Conservation (phyloP, 2,329 filamentous ascomycete species). For the Scedosporium apiospermum region DNA sequence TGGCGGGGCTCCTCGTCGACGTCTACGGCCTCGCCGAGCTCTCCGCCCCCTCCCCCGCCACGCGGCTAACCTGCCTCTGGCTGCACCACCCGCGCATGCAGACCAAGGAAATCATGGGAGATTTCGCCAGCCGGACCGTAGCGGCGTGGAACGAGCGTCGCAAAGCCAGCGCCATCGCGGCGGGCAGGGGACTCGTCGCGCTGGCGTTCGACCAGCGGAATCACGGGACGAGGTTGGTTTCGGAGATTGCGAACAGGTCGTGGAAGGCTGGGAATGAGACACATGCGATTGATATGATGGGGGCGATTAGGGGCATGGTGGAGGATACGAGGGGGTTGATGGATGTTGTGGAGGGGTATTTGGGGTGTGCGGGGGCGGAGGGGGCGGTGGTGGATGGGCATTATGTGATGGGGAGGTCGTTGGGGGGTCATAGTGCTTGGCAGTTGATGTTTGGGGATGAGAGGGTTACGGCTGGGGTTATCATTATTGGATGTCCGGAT, state of each 20-base stretch:
- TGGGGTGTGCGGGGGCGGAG: conserved; percentile 26
- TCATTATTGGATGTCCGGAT: conserved; percentile 84
- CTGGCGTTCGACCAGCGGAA: conserved; percentile 89
- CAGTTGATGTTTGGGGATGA: conserved; percentile 70
- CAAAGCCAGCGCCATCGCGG: conserved; percentile 15
- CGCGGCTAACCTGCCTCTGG: conserved; percentile 72
- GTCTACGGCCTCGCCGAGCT: conserved; percentile 77
- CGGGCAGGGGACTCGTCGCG: conserved; percentile 56
- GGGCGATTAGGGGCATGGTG: conserved; percentile 61
- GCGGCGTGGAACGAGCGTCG: conserved; percentile 51
- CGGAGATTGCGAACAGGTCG: conserved; percentile 59
- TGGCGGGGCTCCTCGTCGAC: conserved; percentile 70
- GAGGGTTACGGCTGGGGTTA: conserved; percentile 66
- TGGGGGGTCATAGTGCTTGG: conserved; percentile 86
- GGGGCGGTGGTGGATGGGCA: conserved; percentile 44
- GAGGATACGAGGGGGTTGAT: conserved; percentile 68
- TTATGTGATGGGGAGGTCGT: conserved; percentile 69
- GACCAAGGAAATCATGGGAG: conserved; percentile 63
- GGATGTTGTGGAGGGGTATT: conserved; percentile 66
- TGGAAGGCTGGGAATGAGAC: conserved; percentile 71
- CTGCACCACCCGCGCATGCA: conserved; percentile 74
- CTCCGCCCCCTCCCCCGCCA: conserved; percentile 29
- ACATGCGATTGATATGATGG: conserved; percentile 91
- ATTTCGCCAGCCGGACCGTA: conserved; percentile 60
- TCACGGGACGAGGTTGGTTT: conserved; percentile 67